These are phyloP conservation scores for Calocybe cyanea DNA, from an alignment of 768 basidiomycete genomes.

Conservation along the genomic window DNA sequence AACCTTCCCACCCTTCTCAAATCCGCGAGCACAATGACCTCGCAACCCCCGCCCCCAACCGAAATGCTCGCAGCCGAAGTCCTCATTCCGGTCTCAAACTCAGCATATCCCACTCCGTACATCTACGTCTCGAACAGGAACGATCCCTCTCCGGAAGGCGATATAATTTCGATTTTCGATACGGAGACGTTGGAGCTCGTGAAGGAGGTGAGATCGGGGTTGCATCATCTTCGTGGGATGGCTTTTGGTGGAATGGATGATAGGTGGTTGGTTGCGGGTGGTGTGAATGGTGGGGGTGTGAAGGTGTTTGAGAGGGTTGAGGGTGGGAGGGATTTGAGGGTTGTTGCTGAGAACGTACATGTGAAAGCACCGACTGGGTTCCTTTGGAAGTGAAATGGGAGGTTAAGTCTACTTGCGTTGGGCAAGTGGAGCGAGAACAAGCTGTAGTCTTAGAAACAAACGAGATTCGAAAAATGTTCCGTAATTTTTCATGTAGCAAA, in stretches of 20 bases:
- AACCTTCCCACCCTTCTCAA: conserved; percentile 38
- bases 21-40: conserved; percentile 45
- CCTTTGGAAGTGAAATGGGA: conserved; percentile 37
- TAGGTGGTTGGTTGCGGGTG: conserved; percentile 62
- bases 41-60: conserved; percentile 38
- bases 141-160: conserved; percentile 64
- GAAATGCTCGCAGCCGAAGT: conserved; percentile 69
- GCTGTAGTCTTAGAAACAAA: too few species aligned
- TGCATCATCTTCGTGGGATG: conserved; percentile 70
- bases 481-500: too few species aligned
- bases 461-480: too few species aligned
- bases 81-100: conserved; percentile 52
- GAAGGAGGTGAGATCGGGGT: conserved; percentile 61
- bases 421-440: not conserved
- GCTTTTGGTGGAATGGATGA: conserved; percentile 59
- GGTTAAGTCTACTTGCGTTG: not conserved
- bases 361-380: conserved; percentile 52
- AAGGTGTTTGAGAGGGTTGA: conserved; percentile 68
- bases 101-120: conserved; percentile 50
- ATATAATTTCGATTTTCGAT: conserved; percentile 67
- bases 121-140: conserved; percentile 77
- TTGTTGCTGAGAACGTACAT: conserved; percentile 43
- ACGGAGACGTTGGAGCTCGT: conserved; percentile 46
- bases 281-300: conserved; percentile 59
- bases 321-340: conserved; percentile 51